Base-by-base conservation (phyloP, 768 basidiomycete species). In the Mycena chlorophos region DNA sequence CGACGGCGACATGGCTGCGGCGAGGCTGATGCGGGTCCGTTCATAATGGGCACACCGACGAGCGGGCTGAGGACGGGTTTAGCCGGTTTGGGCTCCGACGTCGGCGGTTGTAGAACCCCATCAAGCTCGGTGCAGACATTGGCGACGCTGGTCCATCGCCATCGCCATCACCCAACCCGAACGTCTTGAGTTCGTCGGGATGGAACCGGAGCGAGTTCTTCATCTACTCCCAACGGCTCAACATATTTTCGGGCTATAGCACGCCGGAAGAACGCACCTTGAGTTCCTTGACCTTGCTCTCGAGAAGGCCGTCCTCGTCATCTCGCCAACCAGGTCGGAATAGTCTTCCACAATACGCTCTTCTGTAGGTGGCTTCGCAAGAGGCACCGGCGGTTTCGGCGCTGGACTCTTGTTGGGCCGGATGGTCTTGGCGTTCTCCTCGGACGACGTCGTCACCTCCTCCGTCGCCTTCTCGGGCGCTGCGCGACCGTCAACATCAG, bases 261-360 rank as follows among this genome's bases (percentile, higher is more conserved):
- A 25, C 16, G 45, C 13, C 6, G 37, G 29, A 29, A 22, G 27
- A 49, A 63, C 75, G 38, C 49, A 90, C 89, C 80, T 87, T 92
- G 70, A 95, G 91, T 69, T 89, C 84, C 0, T 87, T 86, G 14
- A 97, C 84, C 71, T 94, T 94, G 62, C 84, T 84, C 62, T 87
- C 80, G 48, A 96, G 73, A 64, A 70, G 64, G 31, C 64, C 68
- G 51, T 88, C 89, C 37, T 90, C 89, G 59, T 91, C 89, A 58
- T 91, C 94, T 87, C 90, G n/a, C 78, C 74, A 20, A 83, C 85
- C 37, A 96, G 71, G 66, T 98, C 95, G 5, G 93, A 95, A 66
- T 94, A 95, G 69, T 98, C 95, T 65, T 98, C 95, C 2, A 88
- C 81, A 38, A 91, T 88, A 27, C 91, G 86, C 37, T 79, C 82